Conservation (phyloP, 2,329 filamentous ascomycete genomes). For the Ophiognomonia clavigignenti-juglandacearum region DNA sequence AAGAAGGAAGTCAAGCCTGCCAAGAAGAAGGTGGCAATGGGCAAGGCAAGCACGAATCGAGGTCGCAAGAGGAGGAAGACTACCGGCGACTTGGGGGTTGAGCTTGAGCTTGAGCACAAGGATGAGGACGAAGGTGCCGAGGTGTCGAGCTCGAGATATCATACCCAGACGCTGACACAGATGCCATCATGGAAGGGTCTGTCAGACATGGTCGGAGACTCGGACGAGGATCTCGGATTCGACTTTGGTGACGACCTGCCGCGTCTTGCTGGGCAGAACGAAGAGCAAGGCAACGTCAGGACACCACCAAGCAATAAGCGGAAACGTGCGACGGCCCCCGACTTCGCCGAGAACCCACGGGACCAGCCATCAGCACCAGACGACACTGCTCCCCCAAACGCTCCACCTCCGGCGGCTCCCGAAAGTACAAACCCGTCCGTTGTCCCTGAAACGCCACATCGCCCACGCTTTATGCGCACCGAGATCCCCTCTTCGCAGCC, state of each 20-base stretch:
- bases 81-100: background rate
- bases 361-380: no score
- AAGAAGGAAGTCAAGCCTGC: background rate
- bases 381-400: background rate
- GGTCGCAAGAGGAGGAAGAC: slow-evolving; percentile 7
- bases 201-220: slow-evolving; percentile 17
- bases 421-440: slow-evolving; percentile 21
- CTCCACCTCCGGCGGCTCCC: background rate
- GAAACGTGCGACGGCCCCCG: slow-evolving; percentile 1
- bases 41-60: background rate
- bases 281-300: background rate
- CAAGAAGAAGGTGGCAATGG: background rate
- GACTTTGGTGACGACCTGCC: background rate
- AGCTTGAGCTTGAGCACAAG: slow-evolving; percentile 14
- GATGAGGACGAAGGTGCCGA: slow-evolving; percentile 23
- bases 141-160: slow-evolving; percentile 22
- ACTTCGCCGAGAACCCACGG: background rate
- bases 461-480: slow-evolving; percentile 11
- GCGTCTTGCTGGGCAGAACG: no score
- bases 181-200: slow-evolving; percentile 21
- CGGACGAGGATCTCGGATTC: slow-evolving; percentile 20
- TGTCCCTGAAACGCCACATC: slow-evolving; percentile 36
- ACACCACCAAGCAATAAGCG: slow-evolving; percentile 2
- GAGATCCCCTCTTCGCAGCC: slow-evolving; percentile 43
- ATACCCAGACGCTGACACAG: slow-evolving; percentile 31